phyloP scores from a whole-genome alignment of 495 filamentous ascomycete species.

The Aspergillus sclerotiicarbonarius region DNA sequence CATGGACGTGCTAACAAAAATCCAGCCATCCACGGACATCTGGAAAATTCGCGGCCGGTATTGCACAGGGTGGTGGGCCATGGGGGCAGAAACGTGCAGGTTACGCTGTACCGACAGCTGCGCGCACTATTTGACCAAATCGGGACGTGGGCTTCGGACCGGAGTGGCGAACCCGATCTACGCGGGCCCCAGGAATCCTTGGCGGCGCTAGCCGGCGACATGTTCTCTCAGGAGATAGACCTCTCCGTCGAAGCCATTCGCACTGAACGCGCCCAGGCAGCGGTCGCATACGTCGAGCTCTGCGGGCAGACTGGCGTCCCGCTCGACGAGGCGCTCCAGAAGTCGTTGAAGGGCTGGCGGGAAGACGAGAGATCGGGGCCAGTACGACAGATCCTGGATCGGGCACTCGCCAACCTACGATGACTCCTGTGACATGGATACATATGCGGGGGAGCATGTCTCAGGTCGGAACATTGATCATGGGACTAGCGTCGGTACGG shows the following conservation, averaged over 20 bases:
- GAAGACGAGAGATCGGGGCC: slow-evolving; percentile 35
- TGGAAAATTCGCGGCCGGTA: slow-evolving; percentile 31
- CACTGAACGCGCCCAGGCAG: slow-evolving; percentile 40
- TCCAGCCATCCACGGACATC: slow-evolving; percentile 32
- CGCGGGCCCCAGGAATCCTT: slow-evolving; percentile 26
- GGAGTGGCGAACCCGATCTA: slow-evolving; percentile 20
- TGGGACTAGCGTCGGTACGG: background rate
- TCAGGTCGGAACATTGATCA: background rate
- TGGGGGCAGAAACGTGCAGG: slow-evolving; percentile 41
- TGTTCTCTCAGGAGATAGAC: slow-evolving; percentile 37
- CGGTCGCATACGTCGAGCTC: slow-evolving; percentile 35
- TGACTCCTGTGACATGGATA: background rate
- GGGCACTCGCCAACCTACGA: slow-evolving; percentile 29
- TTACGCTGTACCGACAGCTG: slow-evolving; percentile 44
- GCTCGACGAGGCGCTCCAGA: slow-evolving; percentile 23
- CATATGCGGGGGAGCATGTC: slow-evolving; percentile 2
- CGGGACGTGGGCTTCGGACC: slow-evolving; percentile 24
- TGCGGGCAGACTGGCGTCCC: slow-evolving; percentile 28
- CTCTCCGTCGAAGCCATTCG: slow-evolving; percentile 41
- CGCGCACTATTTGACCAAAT: slow-evolving; percentile 39
- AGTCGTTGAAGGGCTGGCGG: slow-evolving; percentile 30
- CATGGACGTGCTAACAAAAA: slow-evolving; percentile 21
- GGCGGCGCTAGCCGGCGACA: slow-evolving; percentile 27
- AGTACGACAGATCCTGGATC: slow-evolving; percentile 39
- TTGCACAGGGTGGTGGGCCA: slow-evolving; percentile 34